A percentile compares a stretch with the other conserved stretches of the same genome.
phyloP scores from a whole-genome alignment of 2,329 filamentous ascomycete genomes.

The Alternaria arbusti region DNA sequence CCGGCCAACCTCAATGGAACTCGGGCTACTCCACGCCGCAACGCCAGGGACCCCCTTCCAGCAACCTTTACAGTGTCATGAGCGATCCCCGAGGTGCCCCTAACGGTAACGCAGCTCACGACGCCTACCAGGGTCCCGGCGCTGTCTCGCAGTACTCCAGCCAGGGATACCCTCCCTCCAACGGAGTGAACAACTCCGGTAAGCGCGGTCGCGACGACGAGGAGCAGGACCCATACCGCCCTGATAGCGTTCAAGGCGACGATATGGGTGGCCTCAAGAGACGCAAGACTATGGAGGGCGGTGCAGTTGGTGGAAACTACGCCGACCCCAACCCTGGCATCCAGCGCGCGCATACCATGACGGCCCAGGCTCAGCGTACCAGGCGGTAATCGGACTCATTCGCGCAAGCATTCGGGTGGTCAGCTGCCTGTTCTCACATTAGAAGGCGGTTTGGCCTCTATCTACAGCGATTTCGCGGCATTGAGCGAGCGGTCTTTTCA shows the following conservation, averaged over 20 bases:
- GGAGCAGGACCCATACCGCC: slow-evolving; percentile 69
- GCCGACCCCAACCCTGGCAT: slow-evolving; percentile 40
- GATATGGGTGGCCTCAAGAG: slow-evolving; percentile 74
- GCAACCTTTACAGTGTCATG: slow-evolving; percentile 88
- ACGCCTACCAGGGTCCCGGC: slow-evolving; percentile 72
- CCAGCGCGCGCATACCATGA: slow-evolving; percentile 42
- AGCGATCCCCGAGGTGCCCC: slow-evolving; percentile 74
- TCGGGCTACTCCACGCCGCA: slow-evolving; percentile 80
- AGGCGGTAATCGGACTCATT: slow-evolving; percentile 33
- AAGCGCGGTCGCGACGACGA: slow-evolving; percentile 72
- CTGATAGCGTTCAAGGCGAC: slow-evolving; percentile 61
- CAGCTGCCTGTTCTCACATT: slow-evolving; percentile 30
- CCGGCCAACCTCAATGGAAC: slow-evolving; percentile 75
- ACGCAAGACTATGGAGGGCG: slow-evolving; percentile 72
- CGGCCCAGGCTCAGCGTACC: slow-evolving; percentile 37
- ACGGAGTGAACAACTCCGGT: slow-evolving; percentile 64
- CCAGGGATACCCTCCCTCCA: slow-evolving; percentile 64
- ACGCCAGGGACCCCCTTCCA: slow-evolving; percentile 70
- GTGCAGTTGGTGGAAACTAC: slow-evolving; percentile 43
- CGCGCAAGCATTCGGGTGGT: slow-evolving; percentile 25
- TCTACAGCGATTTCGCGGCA: slow-evolving; percentile 25
- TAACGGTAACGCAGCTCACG: slow-evolving; percentile 70
- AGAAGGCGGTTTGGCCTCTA: slow-evolving; percentile 29
- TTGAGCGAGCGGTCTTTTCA: slow-evolving; percentile 26
- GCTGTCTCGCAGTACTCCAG: slow-evolving; percentile 66